phyloP scores from a whole-genome alignment of 495 filamentous ascomycete species.

The Aspergillus avenaceus region DNA sequence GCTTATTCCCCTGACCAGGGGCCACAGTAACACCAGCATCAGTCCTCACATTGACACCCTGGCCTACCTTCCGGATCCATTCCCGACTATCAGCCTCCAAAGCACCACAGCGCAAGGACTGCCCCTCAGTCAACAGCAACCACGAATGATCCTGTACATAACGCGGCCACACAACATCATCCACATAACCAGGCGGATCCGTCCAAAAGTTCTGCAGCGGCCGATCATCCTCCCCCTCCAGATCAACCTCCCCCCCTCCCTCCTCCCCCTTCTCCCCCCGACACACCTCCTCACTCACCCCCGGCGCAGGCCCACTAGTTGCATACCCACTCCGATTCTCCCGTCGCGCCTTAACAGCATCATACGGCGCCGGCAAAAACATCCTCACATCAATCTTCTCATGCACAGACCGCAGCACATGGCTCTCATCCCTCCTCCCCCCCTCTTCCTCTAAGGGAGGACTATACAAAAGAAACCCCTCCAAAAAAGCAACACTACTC shows the following conservation, averaged over 20 bases:
- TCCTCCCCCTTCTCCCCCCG: constrained; percentile 6
- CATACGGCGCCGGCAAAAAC: constrained; percentile 63
- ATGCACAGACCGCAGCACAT: constrained; percentile 37
- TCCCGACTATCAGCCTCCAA: constrained; percentile 15
- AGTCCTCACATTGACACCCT: constrained; percentile 27
- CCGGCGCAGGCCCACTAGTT: constrained; percentile 56
- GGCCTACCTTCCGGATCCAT: constrained; percentile 28
- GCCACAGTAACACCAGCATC: constrained; percentile 38
- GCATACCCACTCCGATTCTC: constrained; percentile 80
- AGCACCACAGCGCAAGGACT: constrained; percentile 35
- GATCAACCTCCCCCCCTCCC: constrained; percentile 22
- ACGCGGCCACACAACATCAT: constrained; percentile 91
- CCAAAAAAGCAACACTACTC: constrained; percentile 52
- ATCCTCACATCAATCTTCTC: constrained; percentile 65
- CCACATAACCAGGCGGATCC: constrained; percentile 91
- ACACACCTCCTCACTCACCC: neutral
- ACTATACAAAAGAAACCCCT: constrained; percentile 82
- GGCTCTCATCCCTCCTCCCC: constrained; percentile 10
- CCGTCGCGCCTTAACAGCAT: constrained; percentile 58
- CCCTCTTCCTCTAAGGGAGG: constrained; percentile 28
- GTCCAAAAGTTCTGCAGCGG: constrained; percentile 79
- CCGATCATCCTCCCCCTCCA: constrained; percentile 35
- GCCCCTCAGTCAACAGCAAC: constrained; percentile 65
- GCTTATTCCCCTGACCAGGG: constrained; percentile 28
- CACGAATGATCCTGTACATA: constrained; percentile 76